These are phyloP conservation scores for Cyberlindnera xylosilytica DNA, from an alignment of 805 yeast genomes.

Conservation along the genomic window DNA sequence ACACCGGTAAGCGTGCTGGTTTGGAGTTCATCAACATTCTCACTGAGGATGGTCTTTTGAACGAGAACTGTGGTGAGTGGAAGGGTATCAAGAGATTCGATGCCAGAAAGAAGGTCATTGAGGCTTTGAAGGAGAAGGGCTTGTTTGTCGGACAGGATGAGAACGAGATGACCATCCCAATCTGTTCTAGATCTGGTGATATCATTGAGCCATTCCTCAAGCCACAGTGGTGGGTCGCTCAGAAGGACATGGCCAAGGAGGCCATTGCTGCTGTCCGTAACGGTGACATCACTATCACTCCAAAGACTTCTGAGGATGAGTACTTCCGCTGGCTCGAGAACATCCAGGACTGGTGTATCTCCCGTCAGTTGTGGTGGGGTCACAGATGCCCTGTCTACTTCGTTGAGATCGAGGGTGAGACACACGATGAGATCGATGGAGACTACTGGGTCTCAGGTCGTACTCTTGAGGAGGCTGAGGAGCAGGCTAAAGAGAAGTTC, in stretches of 20 bases:
- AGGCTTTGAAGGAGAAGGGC: slow-evolving; percentile 68
- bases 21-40: slow-evolving; percentile 85
- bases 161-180: slow-evolving; percentile 93
- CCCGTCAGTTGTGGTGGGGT: slow-evolving; percentile 95
- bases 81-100: slow-evolving; percentile 89
- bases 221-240: slow-evolving; percentile 99
- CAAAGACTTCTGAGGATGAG: slow-evolving; percentile 88
- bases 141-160: slow-evolving; percentile 82
- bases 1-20: slow-evolving; percentile 90
- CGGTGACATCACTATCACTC: slow-evolving; percentile 79
- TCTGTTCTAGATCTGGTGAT: slow-evolving; percentile 95
- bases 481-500: slow-evolving; percentile 73
- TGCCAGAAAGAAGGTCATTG: slow-evolving; percentile 85
- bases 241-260: slow-evolving; percentile 80
- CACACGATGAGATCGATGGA: slow-evolving; percentile 55
- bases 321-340: slow-evolving; percentile 94
- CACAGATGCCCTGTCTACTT: slow-evolving; percentile 97
- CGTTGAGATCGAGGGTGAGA: slow-evolving; percentile 71
- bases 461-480: slow-evolving; percentile 74
- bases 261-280: slow-evolving; percentile 82
- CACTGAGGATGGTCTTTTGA: slow-evolving; percentile 89
- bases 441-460: slow-evolving; percentile 92
- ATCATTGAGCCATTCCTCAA: slow-evolving; percentile 93
- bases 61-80: slow-evolving; percentile 93
- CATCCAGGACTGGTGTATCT: slow-evolving; percentile 99